phyloP scores from a whole-genome alignment of 192 early-diverging fungal species.

The Podila horticola region DNA sequence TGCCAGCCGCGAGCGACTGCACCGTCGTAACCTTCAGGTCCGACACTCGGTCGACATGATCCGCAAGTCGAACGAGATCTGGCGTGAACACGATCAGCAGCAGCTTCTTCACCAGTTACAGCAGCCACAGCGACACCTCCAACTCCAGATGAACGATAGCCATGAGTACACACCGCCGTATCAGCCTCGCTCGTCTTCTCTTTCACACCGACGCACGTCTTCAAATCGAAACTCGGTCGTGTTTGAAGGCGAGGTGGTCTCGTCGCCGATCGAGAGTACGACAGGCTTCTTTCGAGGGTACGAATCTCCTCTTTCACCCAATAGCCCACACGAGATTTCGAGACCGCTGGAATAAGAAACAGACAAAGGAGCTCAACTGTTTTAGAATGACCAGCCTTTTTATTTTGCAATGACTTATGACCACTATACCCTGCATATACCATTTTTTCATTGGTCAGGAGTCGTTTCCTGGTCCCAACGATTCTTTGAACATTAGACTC shows the following conservation, averaged over 20 bases:
- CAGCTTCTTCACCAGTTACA: background rate
- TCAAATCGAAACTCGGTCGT: background rate
- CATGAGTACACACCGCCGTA: background rate
- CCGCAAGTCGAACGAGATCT: slow-evolving; percentile 2
- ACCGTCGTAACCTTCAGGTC: background rate
- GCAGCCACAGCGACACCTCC: background rate
- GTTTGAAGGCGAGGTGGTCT: background rate
- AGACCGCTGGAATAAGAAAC: too few species aligned
- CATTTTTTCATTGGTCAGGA: too few species aligned
- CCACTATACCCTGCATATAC: too few species aligned
- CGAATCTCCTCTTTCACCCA: too few species aligned
- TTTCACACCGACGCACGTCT: background rate
- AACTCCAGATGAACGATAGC: background rate
- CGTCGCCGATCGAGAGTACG: background rate
- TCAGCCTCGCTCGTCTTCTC: background rate
- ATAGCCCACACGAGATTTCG: too few species aligned
- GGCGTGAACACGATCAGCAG: background rate
- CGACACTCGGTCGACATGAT: background rate
- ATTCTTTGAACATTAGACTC: too few species aligned
- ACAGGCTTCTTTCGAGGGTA: too few species aligned
- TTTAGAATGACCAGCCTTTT: too few species aligned
- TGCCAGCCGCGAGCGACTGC: background rate
- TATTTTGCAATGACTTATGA: too few species aligned
- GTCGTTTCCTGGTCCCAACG: too few species aligned
- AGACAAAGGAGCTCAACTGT: too few species aligned